Percentiles rank a stretch among this genome's conserved stretches.
Evolutionary conservation across 495 filamentous ascomycete species (phyloP).

Genomic region (Aspergillus incahuasiensis): DNA sequence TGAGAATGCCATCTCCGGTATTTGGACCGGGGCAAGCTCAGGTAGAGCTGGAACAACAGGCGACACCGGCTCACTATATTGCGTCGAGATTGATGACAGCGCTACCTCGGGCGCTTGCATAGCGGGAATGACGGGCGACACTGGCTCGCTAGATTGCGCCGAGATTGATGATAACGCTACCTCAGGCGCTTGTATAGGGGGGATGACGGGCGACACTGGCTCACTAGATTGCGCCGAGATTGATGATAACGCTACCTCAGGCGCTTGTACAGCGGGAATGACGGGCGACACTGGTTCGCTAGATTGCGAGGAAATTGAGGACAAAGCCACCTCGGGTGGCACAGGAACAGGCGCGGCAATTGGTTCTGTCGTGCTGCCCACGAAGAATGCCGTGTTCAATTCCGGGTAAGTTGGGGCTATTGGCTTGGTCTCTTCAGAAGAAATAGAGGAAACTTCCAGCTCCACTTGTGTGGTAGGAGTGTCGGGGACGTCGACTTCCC

Average conservation of each 20-base stretch:
- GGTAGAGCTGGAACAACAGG: not conserved
- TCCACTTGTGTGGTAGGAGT: slow-evolving; percentile 20
- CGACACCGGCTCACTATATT: not conserved
- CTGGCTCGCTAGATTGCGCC: slow-evolving; percentile 26
- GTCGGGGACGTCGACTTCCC: slow-evolving; percentile 14
- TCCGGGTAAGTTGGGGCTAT: slow-evolving; percentile 25
- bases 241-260: not conserved
- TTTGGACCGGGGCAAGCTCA: slow-evolving; percentile 18
- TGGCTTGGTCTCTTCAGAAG: slow-evolving; percentile 37
- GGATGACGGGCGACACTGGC: slow-evolving; percentile 1
- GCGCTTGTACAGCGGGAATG: too few species aligned
- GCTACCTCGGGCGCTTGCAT: not conserved
- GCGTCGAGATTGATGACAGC: too few species aligned
- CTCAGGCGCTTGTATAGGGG: slow-evolving; percentile 19
- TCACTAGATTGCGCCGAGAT: slow-evolving; percentile 1
- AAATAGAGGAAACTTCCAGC: slow-evolving; percentile 33
- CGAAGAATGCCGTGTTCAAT: slow-evolving; percentile 30
- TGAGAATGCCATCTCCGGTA: slow-evolving; percentile 25
- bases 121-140: slow-evolving; percentile 17
- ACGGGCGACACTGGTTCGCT: slow-evolving; percentile 27
- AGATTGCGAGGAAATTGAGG: slow-evolving; percentile 27
- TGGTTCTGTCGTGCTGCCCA: slow-evolving; percentile 29
- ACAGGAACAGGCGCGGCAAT: slow-evolving; percentile 21
- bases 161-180: slow-evolving; percentile 28
- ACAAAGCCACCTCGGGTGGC: slow-evolving; percentile 22